Evolutionary conservation across 2,329 filamentous ascomycete species (phyloP).

Genomic region (Phialophora tarda): DNA sequence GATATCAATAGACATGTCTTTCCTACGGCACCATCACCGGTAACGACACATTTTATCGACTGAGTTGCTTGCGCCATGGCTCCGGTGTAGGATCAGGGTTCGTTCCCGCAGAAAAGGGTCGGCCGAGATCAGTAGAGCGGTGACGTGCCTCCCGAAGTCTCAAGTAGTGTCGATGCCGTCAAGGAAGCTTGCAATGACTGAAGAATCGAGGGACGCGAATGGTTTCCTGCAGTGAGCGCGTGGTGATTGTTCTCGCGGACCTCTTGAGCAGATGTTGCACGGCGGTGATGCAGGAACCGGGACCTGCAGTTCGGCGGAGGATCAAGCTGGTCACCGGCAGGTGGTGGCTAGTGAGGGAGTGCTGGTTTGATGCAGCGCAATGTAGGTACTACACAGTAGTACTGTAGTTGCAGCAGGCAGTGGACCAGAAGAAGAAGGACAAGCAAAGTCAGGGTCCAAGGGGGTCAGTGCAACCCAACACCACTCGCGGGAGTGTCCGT

Average conservation of each 20-base stretch:
- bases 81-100: not conserved
- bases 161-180: not conserved
- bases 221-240: slow-evolving; percentile 33
- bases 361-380: slow-evolving; percentile 16
- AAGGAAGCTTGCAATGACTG: slow-evolving; percentile 1
- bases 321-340: slow-evolving; percentile 6
- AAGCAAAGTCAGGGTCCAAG: slow-evolving; percentile 28
- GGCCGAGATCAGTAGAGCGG: not conserved
- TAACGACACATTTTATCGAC: slow-evolving; percentile 83
- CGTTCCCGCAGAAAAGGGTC: not conserved
- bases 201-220: slow-evolving; percentile 25
- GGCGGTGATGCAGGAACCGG: slow-evolving; percentile 20
- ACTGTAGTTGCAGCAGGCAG: slow-evolving; percentile 14
- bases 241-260: slow-evolving; percentile 17
- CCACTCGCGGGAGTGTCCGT: slow-evolving; percentile 23
- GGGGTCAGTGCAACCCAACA: slow-evolving; percentile 9
- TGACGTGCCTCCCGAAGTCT: not conserved
- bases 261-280: slow-evolving; percentile 28
- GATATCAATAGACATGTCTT: slow-evolving; percentile 99
- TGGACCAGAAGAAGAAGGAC: slow-evolving; percentile 17
- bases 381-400: slow-evolving; percentile 7
- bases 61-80: slow-evolving; percentile 37
- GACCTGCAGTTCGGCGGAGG: slow-evolving; percentile 21
- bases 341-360: slow-evolving; percentile 1
- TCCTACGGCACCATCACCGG: slow-evolving; percentile 97